Base-by-base conservation (phyloP, 1,284 basidiomycete species). In the Ustilago lituana region DNA sequence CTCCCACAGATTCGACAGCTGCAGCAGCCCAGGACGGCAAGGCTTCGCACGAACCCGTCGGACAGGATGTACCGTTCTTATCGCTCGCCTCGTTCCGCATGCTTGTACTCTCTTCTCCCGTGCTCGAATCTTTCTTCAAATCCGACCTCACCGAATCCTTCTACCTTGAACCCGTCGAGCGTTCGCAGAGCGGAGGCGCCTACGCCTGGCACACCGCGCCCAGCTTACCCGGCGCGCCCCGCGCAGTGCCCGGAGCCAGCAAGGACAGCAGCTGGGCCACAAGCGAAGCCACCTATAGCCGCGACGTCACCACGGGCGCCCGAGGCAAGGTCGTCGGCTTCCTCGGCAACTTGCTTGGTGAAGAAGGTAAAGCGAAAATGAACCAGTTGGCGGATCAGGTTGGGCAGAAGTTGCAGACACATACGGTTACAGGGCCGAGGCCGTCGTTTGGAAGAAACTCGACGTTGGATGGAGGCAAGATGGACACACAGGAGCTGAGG, bases 301-400 rank as follows among this genome's bases (percentile, higher is more conserved):
- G 69, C 27, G 78, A 80, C 36, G 71, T 80, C 6, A 79, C 78
- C 0, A 75, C 76, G 10, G 78, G 78, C 5, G 71, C 77, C 3
- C 52, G 76, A 11, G 78, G 78, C 23, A 74, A 74, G 36, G 75
- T 81, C 15, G 70, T 79, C 12, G 80, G 79, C 20, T 76, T 82
- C 46, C 63, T 82, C 5, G 80, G 80, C 29, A 78, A 80, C 12
- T 49, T 80, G 9, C 46, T 80, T 6, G 80, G 79, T 17, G 80
- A 82, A 24, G 80, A 80, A 32, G 78, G 76, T 12, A 80, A 80
- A 33, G 74, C 76, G 2, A 76, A 76, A 51, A 79, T 80, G 71
- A 76, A 76, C 26, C 74, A 77, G 43, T 35, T 82, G 27, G 78
- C 77, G 11, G 80, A 82, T 50, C 72, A 76, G 29, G 80, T 80